Base-by-base conservation (phyloP, 208 protist species). In the Herpetomonas samuelpessoai region DNA sequence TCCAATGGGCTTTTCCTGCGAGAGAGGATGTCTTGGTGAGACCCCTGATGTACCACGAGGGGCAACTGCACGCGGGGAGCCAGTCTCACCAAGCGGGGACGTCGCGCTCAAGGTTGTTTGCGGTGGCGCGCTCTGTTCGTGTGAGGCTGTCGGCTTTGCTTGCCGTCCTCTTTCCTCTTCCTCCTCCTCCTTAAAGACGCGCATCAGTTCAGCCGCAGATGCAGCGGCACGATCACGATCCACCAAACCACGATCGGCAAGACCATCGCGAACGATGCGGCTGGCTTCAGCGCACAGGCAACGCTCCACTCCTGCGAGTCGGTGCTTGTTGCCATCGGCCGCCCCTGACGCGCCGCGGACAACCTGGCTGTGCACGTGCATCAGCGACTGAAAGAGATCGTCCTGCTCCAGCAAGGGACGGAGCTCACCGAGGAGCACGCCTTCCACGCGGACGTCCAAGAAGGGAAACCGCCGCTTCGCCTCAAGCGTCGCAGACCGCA, bases 341-440 rank as follows among this genome's bases (percentile, higher is more conserved):
- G 27, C 28, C 24, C 19, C 50, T 30, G 48, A 28, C 41, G 26
- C 54, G 47, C 38, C 19, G 29, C 50, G 39, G 3, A 57, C 29
- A 3, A 65, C 54, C 56, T 65, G 26, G 0, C 35, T 3, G 24
- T 50, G 61, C 12, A 73, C 7, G 1, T 26, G 24, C 7, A 64
- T 28, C 2, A 85, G 61, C 1, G 62, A 69, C 28, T 80, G 59
- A 53, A 88, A 84, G 12, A 71, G 63, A 18, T 72, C 65, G 62
- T 84, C 77, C 7, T 45, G 52, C 7, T 83, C 69, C 45, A 88
- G 45, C 0, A 51, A 35, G 3, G 53, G n/a, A 24, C 28, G 39
- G 48, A 88, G 50, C 16, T 65, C 59, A 12, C 58, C 68, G 1
- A 88, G 63, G 14, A 88, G 53, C 21, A 88, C 68, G 3, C 70